phyloP scores from a whole-genome alignment of 139 green algal species.

The Mychonastes homosphaera region DNA sequence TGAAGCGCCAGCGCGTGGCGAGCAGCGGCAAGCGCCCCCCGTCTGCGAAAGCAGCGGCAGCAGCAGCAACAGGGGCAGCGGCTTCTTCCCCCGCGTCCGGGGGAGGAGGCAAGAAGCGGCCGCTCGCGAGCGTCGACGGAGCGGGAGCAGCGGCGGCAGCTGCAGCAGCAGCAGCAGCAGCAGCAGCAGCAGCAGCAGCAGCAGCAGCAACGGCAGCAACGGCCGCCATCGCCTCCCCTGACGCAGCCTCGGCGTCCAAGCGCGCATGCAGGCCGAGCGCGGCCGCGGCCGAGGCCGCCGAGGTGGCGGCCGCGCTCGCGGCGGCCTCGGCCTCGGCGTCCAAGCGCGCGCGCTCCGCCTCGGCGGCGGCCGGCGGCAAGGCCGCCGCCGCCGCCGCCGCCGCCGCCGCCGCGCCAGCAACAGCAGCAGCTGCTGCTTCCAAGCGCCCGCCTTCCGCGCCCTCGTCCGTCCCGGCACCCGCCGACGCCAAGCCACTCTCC shows the following conservation, averaged over 20 bases:
- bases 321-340: conserved; percentile 1
- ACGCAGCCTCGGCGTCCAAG: too few species aligned
- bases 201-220: not conserved
- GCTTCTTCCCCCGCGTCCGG: not conserved
- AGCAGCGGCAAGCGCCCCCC: too few species aligned
- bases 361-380: not conserved
- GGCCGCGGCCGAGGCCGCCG: not conserved
- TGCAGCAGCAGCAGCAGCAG: conserved; percentile 1
- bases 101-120: not conserved
- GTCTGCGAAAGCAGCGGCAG: too few species aligned
- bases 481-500: too few species aligned
- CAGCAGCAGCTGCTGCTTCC: too few species aligned
- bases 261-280: not conserved
- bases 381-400: conserved; percentile 5
- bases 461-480: too few species aligned
- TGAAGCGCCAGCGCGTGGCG: too few species aligned
- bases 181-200: not conserved
- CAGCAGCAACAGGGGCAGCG: not conserved
- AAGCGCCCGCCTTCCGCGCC: too few species aligned
- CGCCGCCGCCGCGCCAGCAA: too few species aligned
- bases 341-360: not conserved
- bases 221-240: too few species aligned
- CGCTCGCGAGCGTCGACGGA: not conserved
- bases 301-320: conserved; percentile 6
- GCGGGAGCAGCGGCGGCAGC: not conserved